Conservation (phyloP, 495 filamentous ascomycete species). For the Penicillium angulare region DNA sequence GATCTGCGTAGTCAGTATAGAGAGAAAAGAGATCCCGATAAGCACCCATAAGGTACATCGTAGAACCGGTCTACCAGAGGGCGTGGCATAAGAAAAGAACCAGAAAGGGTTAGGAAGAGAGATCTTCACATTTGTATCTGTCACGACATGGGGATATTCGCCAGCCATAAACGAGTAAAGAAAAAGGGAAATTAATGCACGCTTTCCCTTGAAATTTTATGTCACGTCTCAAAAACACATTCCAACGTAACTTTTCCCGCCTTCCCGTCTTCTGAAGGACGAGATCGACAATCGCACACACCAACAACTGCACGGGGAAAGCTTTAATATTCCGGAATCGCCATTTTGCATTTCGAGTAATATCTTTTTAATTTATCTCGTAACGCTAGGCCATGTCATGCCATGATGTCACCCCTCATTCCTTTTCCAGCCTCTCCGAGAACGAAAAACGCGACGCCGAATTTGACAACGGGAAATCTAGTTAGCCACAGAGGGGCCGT, state of each 20-base stretch:
- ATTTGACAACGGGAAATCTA: constrained; percentile 37
- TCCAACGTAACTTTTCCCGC: constrained; percentile 24
- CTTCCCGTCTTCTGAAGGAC: constrained; percentile 20
- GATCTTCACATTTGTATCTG: constrained; percentile 44
- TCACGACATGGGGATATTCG: constrained; percentile 45
- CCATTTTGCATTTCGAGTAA: constrained; percentile 37
- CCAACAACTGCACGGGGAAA: constrained; percentile 42
- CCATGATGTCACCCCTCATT: constrained; percentile 36
- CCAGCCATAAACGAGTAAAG: constrained; percentile 43
- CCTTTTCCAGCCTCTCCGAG: constrained; percentile 45
- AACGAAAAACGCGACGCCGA: constrained; percentile 47
- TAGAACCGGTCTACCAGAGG: neutral
- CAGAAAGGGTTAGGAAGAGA: constrained; percentile 31
- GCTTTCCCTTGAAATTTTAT: constrained; percentile 35
- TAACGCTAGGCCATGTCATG: constrained; percentile 45
- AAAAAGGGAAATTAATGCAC: constrained; percentile 47
- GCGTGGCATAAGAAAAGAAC: constrained; percentile 12
- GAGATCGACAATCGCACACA: constrained; percentile 33
- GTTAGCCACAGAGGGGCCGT: constrained; percentile 54
- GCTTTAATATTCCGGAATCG: constrained; percentile 39
- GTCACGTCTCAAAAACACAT: constrained; percentile 22
- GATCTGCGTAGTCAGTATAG: too few relatives aligned
- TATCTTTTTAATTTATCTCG: constrained; percentile 37
- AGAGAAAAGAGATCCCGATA: neutral
- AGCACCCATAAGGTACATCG: too few relatives aligned